Evolutionary conservation across 2,329 filamentous ascomycete species (phyloP).

Genomic region (Escovopsis sp.): DNA sequence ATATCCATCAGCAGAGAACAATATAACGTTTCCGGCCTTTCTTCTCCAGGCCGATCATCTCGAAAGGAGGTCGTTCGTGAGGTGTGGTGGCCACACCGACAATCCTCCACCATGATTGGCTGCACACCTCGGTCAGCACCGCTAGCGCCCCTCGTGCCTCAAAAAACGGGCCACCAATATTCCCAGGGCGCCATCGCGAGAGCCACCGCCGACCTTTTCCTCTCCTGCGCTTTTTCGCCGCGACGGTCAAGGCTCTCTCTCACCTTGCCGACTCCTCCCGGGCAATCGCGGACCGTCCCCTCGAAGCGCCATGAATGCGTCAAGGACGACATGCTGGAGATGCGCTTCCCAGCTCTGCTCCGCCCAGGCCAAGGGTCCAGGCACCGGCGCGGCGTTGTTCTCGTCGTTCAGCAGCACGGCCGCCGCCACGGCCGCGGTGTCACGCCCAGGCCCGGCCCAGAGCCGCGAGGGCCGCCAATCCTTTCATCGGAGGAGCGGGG

Average conservation of each 20-base stretch:
- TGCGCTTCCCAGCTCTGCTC: conserved; percentile 17
- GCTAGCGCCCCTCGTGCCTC: conserved; percentile 3
- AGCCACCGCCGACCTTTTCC: conserved; percentile 3
- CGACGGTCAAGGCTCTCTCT: not conserved
- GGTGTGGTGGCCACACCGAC: too few relatives aligned
- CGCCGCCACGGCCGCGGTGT: not conserved
- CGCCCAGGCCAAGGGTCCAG: conserved; percentile 8
- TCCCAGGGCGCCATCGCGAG: conserved; percentile 1
- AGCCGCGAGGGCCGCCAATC: not conserved
- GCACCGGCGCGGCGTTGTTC: conserved; percentile 10
- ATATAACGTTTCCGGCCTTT: not conserved
- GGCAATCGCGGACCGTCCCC: too few relatives aligned
- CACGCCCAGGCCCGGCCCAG: too few relatives aligned
- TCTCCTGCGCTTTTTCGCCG: conserved; percentile 1
- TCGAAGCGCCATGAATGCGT: conserved; percentile 17
- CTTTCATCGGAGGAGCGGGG: not conserved
- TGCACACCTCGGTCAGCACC: conserved; percentile 7
- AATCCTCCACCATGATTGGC: conserved; percentile 1
- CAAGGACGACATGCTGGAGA: conserved; percentile 20
- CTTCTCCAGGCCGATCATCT: too few relatives aligned
- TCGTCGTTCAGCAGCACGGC: conserved; percentile 9
- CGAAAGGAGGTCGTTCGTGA: too few relatives aligned
- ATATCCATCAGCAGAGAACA: not conserved
- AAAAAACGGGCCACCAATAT: conserved; percentile 1
- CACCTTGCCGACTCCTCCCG: too few relatives aligned